Conservation (phyloP, 2,329 filamentous ascomycete genomes). For the Alternaria consortialis region DNA sequence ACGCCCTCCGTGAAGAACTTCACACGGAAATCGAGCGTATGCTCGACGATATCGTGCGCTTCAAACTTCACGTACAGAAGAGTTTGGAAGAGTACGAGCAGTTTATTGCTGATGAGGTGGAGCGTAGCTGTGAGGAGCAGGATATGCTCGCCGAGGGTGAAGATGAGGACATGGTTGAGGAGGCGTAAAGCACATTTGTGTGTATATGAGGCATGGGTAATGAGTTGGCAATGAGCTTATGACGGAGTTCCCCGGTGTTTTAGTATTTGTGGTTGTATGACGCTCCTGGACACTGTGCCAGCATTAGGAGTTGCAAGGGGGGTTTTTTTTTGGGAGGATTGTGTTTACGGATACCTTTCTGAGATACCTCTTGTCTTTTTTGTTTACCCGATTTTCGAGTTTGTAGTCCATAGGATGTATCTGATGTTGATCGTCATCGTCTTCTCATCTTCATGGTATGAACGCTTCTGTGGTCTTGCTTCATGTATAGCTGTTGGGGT, state of each 20-base stretch:
- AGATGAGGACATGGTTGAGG: conserved; percentile 23
- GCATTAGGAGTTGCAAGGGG: background rate
- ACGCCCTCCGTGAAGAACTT: conserved; percentile 90
- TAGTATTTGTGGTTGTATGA: background rate
- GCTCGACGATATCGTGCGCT: conserved; percentile 96
- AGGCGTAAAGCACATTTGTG: background rate
- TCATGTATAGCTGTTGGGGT: background rate
- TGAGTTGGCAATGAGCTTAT: conserved; percentile 7
- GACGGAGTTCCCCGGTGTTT: conserved; percentile 6
- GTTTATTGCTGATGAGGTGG: conserved; percentile 93
- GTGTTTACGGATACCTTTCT: conserved; percentile 11
- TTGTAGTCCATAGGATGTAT: conserved; percentile 9
- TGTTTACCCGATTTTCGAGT: background rate
- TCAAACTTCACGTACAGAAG: conserved; percentile 97
- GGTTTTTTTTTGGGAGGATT: background rate
- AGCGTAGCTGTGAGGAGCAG: conserved; percentile 65
- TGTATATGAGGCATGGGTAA: background rate
- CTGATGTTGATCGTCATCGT: conserved; percentile 8
- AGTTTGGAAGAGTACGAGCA: conserved; percentile 92
- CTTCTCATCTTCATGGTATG: background rate
- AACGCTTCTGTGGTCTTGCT: background rate
- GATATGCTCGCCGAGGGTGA: conserved; percentile 48
- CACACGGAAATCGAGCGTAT: conserved; percentile 96
- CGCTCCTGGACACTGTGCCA: background rate
- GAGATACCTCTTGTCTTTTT: conserved; percentile 16